phyloP scores from a whole-genome alignment of 108 stramenopile genomes.

The Parmales sp. region DNA sequence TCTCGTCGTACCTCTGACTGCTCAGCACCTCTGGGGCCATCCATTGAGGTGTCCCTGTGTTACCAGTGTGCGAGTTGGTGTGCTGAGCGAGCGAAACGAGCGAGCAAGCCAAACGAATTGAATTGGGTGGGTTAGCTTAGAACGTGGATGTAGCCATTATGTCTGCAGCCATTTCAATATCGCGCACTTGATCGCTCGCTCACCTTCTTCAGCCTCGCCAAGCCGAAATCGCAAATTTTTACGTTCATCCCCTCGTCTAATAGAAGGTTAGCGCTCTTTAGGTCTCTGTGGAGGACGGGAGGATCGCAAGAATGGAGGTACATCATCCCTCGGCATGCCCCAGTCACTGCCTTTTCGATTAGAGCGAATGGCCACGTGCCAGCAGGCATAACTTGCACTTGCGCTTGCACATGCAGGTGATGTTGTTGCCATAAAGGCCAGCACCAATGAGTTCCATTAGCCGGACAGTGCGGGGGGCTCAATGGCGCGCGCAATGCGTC shows the following conservation, averaged over 20 bases:
- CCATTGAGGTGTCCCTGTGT: conserved; percentile 90
- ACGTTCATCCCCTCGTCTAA: conserved; percentile 71
- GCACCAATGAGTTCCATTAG: conserved; percentile 45
- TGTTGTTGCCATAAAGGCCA: conserved; percentile 37
- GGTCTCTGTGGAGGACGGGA: conserved; percentile 83
- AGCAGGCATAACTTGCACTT: conserved; percentile 25
- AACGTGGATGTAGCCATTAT: too few species aligned
- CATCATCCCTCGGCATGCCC: conserved; percentile 81
- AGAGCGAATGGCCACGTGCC: conserved; percentile 64
- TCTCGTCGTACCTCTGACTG: conserved; percentile 62
- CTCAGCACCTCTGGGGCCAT: conserved; percentile 87
- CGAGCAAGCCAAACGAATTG: too few species aligned
- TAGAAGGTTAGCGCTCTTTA: conserved; percentile 81
- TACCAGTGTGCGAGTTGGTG: conserved; percentile 39
- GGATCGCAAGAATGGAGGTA: conserved; percentile 81
- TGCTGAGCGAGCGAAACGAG: conserved; percentile 20
- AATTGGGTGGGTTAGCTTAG: too few species aligned
- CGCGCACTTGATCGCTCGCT: too few species aligned
- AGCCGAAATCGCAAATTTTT: conserved; percentile 91
- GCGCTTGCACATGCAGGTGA: conserved; percentile 26
- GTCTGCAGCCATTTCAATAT: too few species aligned
- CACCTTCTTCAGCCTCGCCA: conserved; percentile 76
- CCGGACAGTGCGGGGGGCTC: conserved; percentile 41
- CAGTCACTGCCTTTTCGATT: conserved; percentile 58
- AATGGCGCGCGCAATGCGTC: conserved; percentile 67